Evolutionary conservation across 805 yeast species (phyloP).

Genomic region (Clavispora phyllophila): DNA sequence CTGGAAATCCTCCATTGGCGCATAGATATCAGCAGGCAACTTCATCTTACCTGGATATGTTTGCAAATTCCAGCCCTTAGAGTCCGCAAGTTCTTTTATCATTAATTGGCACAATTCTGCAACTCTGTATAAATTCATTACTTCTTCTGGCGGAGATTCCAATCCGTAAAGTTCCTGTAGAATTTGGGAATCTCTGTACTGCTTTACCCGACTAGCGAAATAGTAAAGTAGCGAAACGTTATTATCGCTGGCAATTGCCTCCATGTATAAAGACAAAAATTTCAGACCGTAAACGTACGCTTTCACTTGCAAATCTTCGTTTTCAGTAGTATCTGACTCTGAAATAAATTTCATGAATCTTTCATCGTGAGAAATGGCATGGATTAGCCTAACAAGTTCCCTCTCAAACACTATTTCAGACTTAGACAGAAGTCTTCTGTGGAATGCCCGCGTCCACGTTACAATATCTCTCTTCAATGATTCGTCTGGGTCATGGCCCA

Average conservation of each 20-base stretch:
- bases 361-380: constrained; percentile 69
- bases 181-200: constrained; percentile 56
- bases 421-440: constrained; percentile 29
- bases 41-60: constrained; percentile 80
- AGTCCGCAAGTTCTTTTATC: constrained; percentile 52
- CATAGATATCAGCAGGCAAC: constrained; percentile 64
- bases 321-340: constrained; percentile 7
- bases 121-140: constrained; percentile 50
- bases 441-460: constrained; percentile 70
- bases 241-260: constrained; percentile 53
- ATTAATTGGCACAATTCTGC: constrained; percentile 71
- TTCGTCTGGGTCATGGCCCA: constrained; percentile 69
- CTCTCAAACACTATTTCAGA: constrained; percentile 55
- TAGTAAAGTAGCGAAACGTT: constrained; percentile 73
- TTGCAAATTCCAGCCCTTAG: constrained; percentile 62
- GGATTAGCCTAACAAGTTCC: constrained; percentile 60
- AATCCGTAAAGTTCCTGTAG: constrained; percentile 26
- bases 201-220: constrained; percentile 72
- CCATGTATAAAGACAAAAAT: constrained; percentile 57
- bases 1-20: constrained; percentile 50
- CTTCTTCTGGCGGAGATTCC: constrained; percentile 19
- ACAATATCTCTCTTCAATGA: constrained; percentile 45
- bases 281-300: constrained; percentile 53
- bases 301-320: constrained; percentile 13
- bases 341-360: constrained; percentile 47